Evolutionary conservation across 2,329 filamentous ascomycete genomes (phyloP), one percentile per base, ranked within the genome.

Genomic region (Trichoderma sp.): DNA sequence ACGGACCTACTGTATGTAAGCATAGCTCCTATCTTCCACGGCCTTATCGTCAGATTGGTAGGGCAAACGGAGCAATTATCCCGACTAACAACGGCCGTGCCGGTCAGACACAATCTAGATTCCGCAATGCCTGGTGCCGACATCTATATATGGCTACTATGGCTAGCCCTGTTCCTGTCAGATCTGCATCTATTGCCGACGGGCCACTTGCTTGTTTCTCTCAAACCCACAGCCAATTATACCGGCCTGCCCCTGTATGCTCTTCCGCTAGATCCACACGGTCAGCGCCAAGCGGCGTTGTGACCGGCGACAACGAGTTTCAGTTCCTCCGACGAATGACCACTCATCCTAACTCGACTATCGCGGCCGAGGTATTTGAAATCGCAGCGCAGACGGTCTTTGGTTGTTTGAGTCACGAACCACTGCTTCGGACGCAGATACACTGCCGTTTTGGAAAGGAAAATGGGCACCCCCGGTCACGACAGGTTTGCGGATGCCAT

Each of bases 81-180:
- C 69, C 69, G 60, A 65, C 59, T 64, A n/a, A 2, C 53, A 29
- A 29, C 31, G 66, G 50, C 9, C 33, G 38, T 63, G 59, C 59
- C 41, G 56, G 69, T 64, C 53, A 64, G 59, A 63, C 69, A 41
- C 29, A 63, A 73, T 73, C 69, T 73, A 18, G 69, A 73, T 73
- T 64, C 59, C 56, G 56, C 56, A 53, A n/a, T 65, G 29, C 38
- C 27, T 29, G 60, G 24, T 64, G 21, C 69, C 69, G 69, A 38
- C 21, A 64, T 50, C 69, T 65, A 65, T 64, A 53, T 73, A 65
- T 73, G 69, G 69, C 11, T 14, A 14, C 41, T 45, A 24, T 27
- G 27, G 41, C 69, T 73, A 73, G 60, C 69, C 69, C 69, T 73
- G 69, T 73, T 73, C 69, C 69, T 73, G 69, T 73, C 69, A 73